These are phyloP conservation scores for Drechslera avenae DNA, from an alignment of 2,329 filamentous ascomycete genomes.

Conservation along the genomic window DNA sequence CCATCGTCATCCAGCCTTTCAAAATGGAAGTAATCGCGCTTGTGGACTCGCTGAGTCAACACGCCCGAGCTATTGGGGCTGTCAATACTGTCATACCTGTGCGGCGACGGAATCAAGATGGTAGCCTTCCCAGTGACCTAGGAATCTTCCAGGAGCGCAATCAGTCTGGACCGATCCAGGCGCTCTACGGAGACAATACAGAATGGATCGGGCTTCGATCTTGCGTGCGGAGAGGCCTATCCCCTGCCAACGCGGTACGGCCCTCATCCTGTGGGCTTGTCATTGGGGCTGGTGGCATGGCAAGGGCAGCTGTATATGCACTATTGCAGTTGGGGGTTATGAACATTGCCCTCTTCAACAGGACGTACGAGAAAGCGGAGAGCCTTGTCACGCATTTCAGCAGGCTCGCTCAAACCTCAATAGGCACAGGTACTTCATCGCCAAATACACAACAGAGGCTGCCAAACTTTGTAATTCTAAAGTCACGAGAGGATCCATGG, in stretches of 20 bases:
- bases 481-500: conserved; percentile 66
- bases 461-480: conserved; percentile 63
- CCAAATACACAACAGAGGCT: conserved; percentile 26
- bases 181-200: conserved; percentile 78
- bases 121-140: conserved; percentile 60
- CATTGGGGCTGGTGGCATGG: conserved; percentile 73
- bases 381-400: conserved; percentile 73
- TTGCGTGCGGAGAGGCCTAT: conserved; percentile 73
- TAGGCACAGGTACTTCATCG: conserved; percentile 22
- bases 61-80: conserved; percentile 75
- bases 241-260: conserved; percentile 67
- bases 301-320: conserved; percentile 75
- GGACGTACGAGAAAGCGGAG: conserved; percentile 69
- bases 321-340: conserved; percentile 78
- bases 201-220: conserved; percentile 81
- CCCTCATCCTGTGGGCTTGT: conserved; percentile 59
- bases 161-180: conserved; percentile 68
- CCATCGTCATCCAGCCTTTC: conserved; percentile 74
- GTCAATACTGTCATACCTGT: conserved; percentile 78
- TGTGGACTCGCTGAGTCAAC: conserved; percentile 69
- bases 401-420: conserved; percentile 48
- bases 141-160: conserved; percentile 64
- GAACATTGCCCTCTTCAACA: conserved; percentile 76
- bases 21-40: conserved; percentile 72
- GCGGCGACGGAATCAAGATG: conserved; percentile 62